Base-by-base conservation (phyloP, 2,329 filamentous ascomycete genomes). In the Aspergillus sojae region DNA sequence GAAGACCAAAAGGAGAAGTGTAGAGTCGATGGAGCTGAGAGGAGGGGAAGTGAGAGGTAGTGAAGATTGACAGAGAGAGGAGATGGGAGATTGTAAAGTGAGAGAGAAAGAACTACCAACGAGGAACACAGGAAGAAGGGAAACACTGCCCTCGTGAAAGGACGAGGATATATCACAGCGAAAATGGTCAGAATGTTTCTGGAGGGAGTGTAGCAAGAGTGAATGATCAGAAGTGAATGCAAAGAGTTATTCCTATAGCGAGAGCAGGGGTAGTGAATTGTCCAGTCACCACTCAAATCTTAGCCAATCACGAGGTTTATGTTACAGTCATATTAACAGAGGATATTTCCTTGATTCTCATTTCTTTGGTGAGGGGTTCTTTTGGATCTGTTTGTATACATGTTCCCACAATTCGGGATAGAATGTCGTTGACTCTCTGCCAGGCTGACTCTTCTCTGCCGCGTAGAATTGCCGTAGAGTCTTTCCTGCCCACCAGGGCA, bases 391-490 rank as follows among this genome's bases (percentile, higher is more conserved):
- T 61, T 74, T 72, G 65, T 77, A 81, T 34, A 82, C 77, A 63
- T 74, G 69, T 41, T 76, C 75, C 81, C 81, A 82, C 26, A 80
- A 65, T 46, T 80, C 79, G 16, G 80, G 80, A 61, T 76, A 80
- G 59, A 79, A 81, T 6, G 73, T 77, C 14, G 75, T 69, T 0
- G 80, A 78, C 26, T 75, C 64, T 54, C 69, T 72, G 9, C 78
- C 78, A n/a, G 75, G 72, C 34, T 73, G 74, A 58, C 78, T 80
- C 53, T 76, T 73, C 46, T 73, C 68, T n/a, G 66, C 68, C 5
- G 79, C 72, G 67, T 75, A 82, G 62, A 82, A 82, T 23, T 79
- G 71, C 12, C 70, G 74, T 4, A 74, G 71, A n/a, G 74, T 66
- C 50, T 69, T 77, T 5, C 74, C 74, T 63, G 72, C 71, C 75